A percentile compares a stretch with the other conserved stretches of the same genome.
These are phyloP conservation scores for Biscogniauxia sp. DNA, from an alignment of 2,329 filamentous ascomycete species.

Conservation along the genomic window DNA sequence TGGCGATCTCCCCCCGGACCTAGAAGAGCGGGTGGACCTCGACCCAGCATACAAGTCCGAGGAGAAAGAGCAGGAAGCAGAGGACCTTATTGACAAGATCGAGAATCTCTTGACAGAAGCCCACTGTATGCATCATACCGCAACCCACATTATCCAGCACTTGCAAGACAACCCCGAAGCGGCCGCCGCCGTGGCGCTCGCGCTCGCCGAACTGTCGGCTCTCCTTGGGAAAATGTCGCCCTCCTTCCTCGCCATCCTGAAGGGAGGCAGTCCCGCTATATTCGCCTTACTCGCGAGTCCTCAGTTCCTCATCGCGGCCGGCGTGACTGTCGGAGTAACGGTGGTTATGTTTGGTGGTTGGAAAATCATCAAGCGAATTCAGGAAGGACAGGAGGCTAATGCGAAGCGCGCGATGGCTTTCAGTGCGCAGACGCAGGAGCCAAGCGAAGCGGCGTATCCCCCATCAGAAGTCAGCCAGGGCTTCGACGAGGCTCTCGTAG, in stretches of 20 bases:
- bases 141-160: conserved; percentile 76
- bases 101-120: conserved; percentile 81
- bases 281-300: conserved; percentile 85
- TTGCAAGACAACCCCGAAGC: conserved; percentile 77
- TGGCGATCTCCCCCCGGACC: conserved; percentile 73
- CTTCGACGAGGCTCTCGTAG: conserved; percentile 55
- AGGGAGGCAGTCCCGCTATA: conserved; percentile 78
- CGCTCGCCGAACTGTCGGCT: conserved; percentile 85
- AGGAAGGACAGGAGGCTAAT: conserved; percentile 36
- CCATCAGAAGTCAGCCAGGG: conserved; percentile 29
- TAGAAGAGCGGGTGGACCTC: conserved; percentile 41
- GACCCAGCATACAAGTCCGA: conserved; percentile 50
- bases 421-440: conserved; percentile 18
- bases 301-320: conserved; percentile 90
- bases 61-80: conserved; percentile 50
- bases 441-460: conserved; percentile 18
- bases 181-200: conserved; percentile 89
- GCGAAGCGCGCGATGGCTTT: conserved; percentile 32
- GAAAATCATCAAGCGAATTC: conserved; percentile 92
- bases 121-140: conserved; percentile 83
- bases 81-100: conserved; percentile 67
- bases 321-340: conserved; percentile 87
- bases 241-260: conserved; percentile 70
- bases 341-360: conserved; percentile 94
- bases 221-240: conserved; percentile 83